A percentile compares a stretch with the other conserved stretches of the same genome.
Conservation (phyloP, 768 basidiomycete genomes). For the Tylopilus intermedius region DNA sequence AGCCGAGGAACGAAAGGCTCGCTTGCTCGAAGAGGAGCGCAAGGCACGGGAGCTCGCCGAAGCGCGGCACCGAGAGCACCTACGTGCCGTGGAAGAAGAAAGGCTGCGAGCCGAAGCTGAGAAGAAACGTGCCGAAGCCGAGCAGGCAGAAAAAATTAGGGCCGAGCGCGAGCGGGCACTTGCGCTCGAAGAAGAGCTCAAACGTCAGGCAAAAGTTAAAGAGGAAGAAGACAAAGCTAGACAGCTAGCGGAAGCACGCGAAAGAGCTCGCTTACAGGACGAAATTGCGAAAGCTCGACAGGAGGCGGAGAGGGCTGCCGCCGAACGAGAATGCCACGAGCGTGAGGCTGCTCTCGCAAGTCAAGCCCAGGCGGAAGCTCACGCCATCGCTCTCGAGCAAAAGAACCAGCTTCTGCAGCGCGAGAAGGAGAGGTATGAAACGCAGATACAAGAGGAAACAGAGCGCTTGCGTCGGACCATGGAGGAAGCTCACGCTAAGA, state of each 20-base stretch:
- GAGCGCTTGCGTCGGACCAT: constrained; percentile 22
- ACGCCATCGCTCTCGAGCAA: constrained; percentile 20
- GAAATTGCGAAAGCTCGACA: constrained; percentile 25
- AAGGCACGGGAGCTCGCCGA: constrained; percentile 25
- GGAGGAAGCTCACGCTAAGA: constrained; percentile 25
- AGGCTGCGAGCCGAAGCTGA: constrained; percentile 25
- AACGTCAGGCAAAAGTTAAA: constrained; percentile 22
- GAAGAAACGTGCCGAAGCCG: constrained; percentile 15
- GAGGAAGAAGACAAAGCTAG: constrained; percentile 26
- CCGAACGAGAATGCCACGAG: constrained; percentile 25
- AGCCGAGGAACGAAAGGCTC: constrained; percentile 28
- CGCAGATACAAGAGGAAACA: constrained; percentile 22
- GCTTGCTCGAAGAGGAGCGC: constrained; percentile 30
- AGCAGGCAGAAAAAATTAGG: constrained; percentile 26
- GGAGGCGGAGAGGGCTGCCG: constrained; percentile 23
- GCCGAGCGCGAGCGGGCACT: constrained; percentile 28
- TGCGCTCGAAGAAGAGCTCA: constrained; percentile 27
- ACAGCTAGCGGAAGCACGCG: constrained; percentile 23
- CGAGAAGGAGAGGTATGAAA: constrained; percentile 25
- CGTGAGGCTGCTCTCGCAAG: constrained; percentile 21
- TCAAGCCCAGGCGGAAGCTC: constrained; percentile 26
- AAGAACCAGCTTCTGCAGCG: constrained; percentile 19
- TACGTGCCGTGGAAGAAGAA: constrained; percentile 24
- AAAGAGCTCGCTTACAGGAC: constrained; percentile 25
- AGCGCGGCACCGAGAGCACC: constrained; percentile 27